Base-by-base conservation (phyloP, 192 early-diverging fungal species). In the Podila horticola region DNA sequence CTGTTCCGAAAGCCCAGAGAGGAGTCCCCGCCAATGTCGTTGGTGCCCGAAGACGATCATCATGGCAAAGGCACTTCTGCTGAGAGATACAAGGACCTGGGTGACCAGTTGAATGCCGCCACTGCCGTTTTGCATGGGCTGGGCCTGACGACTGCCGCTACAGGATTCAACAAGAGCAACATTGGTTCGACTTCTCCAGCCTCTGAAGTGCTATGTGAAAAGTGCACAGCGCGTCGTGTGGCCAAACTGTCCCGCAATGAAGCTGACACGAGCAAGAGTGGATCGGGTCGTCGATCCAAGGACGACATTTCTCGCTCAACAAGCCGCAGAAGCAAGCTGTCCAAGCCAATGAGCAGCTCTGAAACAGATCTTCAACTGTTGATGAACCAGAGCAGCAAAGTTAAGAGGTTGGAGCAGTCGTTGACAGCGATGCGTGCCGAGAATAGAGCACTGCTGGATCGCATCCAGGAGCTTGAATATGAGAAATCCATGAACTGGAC, bases 1-100 rank as follows among this genome's bases (percentile, higher is more conserved):
- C 71, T 91, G 58, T 89, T 92, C 61, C 82, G 90, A 2, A 87
- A 88, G 26, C 76, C 85, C 0, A 70, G 62, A 29, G 84, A 81
- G 24, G 66, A 71, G 9, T 36, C 74, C 1, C 5, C 10, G 5
- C 11, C 24, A 55, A n/a, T 1, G 3, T 26, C 38, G 0, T 64
- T 63, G 22, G 24, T 1, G 13, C 0, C 59, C n/a, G 51, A 48
- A 26, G 24, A 55, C 52, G 17, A 12, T 11, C 26, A 7, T 26
- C 58, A 24, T 30, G 59, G 22, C 29, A 34, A 33, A 28, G 4
- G 26, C 30, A 61, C 26, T 28, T 19, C n/a, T 52, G 19, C 4
- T 2, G 59, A 61, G 12, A 61, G 59, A 17, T 5, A 6, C 26
- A 61, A 34, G 20, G 59, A 55, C 52, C n/a, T 55, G 52, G 6